These are phyloP conservation scores for Hirsutella thompsonii DNA, from an alignment of 2,329 filamentous ascomycete genomes.

Conservation along the genomic window DNA sequence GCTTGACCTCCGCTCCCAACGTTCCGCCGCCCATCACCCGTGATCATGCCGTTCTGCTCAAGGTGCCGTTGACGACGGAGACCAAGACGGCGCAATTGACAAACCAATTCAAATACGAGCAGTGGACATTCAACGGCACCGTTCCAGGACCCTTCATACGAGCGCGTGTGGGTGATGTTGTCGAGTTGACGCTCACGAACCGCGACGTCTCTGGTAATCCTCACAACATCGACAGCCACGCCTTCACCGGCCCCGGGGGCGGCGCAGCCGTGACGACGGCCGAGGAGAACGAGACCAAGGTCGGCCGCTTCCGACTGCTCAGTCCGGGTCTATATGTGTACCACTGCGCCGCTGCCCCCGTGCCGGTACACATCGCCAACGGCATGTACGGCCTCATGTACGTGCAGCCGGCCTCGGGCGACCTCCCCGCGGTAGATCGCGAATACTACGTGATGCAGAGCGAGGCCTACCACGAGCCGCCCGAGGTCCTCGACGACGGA, in stretches of 20 bases:
- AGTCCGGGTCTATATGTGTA: conserved; percentile 19
- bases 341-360: conserved; percentile 20
- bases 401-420: conserved; percentile 17
- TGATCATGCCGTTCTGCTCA: conserved; percentile 16
- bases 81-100: conserved; percentile 17
- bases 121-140: conserved; percentile 20
- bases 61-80: conserved; percentile 14
- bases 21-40: conserved; percentile 18
- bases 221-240: conserved; percentile 20
- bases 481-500: conserved; percentile 17
- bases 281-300: conserved; percentile 18
- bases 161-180: conserved; percentile 18
- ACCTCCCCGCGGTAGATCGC: conserved; percentile 15
- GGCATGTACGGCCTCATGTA: conserved; percentile 24
- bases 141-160: conserved; percentile 21
- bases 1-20: conserved; percentile 15
- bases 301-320: conserved; percentile 15
- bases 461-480: conserved; percentile 22
- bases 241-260: conserved; percentile 19
- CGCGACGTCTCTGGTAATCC: conserved; percentile 18
- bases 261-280: conserved; percentile 18
- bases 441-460: conserved; percentile 25
- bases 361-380: conserved; percentile 22
- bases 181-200: conserved; percentile 19
- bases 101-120: conserved; percentile 20